phyloP scores from a whole-genome alignment of 2,329 filamentous ascomycete species.

The Phaeosphaeria sp. region DNA sequence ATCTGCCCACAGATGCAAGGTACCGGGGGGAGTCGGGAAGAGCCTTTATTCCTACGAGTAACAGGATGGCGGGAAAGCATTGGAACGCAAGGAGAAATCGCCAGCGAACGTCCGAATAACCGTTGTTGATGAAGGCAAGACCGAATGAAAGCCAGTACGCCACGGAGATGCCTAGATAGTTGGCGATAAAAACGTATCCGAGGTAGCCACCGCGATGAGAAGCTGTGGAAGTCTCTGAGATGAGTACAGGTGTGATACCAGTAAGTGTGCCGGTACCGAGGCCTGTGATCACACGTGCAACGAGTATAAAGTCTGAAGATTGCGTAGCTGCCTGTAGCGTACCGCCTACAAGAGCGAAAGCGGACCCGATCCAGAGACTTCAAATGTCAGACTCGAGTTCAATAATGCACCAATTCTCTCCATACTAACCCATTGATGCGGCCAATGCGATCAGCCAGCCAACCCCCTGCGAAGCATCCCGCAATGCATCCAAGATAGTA shows the following conservation, averaged over 20 bases:
- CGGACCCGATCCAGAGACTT: conserved; percentile 14
- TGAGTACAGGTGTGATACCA: conserved; percentile 73
- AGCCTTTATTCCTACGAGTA: conserved; percentile 56
- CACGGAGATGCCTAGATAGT: conserved; percentile 64
- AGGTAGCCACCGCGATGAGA: conserved; percentile 71
- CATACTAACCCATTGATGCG: conserved; percentile 14
- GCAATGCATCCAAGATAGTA: conserved; percentile 13
- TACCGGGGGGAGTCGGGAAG: conserved; percentile 52
- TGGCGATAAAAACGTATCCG: conserved; percentile 75
- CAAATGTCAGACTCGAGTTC: neutral
- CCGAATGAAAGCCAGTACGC: conserved; percentile 61
- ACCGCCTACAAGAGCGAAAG: conserved; percentile 55
- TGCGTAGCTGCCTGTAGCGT: conserved; percentile 61
- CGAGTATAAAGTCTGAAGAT: conserved; percentile 59
- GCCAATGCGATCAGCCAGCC: conserved; percentile 16
- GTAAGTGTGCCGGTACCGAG: conserved; percentile 73
- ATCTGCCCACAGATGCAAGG: conserved; percentile 55
- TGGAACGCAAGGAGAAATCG: conserved; percentile 73
- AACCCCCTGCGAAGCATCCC: conserved; percentile 13
- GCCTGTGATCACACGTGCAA: conserved; percentile 66
- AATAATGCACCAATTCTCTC: neutral
- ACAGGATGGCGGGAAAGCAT: conserved; percentile 54
- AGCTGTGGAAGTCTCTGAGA: conserved; percentile 71
- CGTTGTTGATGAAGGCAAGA: conserved; percentile 42
- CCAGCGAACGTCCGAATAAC: conserved; percentile 66